phyloP scores from a whole-genome alignment of 108 stramenopile species.

The Conticribra guillardii region DNA sequence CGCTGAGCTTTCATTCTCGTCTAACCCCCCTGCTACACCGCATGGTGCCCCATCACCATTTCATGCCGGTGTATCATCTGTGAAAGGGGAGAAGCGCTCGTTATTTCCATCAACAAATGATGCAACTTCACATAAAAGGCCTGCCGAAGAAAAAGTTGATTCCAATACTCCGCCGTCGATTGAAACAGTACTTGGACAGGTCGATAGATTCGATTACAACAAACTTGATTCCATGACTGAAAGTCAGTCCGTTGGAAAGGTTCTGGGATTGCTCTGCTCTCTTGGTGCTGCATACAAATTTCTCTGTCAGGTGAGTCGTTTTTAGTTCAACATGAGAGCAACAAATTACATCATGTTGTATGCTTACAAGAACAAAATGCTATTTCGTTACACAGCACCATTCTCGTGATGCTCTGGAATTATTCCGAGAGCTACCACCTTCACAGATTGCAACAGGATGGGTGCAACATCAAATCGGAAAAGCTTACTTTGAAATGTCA shows the following conservation, averaged over 20 bases:
- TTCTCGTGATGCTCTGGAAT: slow-evolving; percentile 77
- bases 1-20: slow-evolving; percentile 9
- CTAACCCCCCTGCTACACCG: slow-evolving; percentile 10
- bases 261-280: slow-evolving; percentile 63
- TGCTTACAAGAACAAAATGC: too few relatives aligned
- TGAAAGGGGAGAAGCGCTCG: slow-evolving; percentile 42
- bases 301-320: slow-evolving; percentile 61
- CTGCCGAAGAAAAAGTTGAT: slow-evolving; percentile 15
- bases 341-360: too few relatives aligned
- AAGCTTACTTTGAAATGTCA: slow-evolving; percentile 93
- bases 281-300: slow-evolving; percentile 68
- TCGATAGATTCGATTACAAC: slow-evolving; percentile 22
- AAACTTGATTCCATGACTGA: slow-evolving; percentile 23
- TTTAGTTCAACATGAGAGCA: too few relatives aligned
- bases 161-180: slow-evolving; percentile 11
- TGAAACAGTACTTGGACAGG: slow-evolving; percentile 16
- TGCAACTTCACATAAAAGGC: slow-evolving; percentile 11
- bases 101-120: slow-evolving; percentile 15
- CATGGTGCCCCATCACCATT: slow-evolving; percentile 25
- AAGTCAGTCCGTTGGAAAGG: slow-evolving; percentile 27
- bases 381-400: slow-evolving; percentile 50
- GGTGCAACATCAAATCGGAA: slow-evolving; percentile 93
- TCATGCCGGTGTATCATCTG: slow-evolving; percentile 37
- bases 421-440: slow-evolving; percentile 78
- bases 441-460: slow-evolving; percentile 90